Evolutionary conservation across 2,329 filamentous ascomycete species (phyloP), one percentile per base, ranked within the genome.

Genomic region (Apiospora pterosperma): DNA sequence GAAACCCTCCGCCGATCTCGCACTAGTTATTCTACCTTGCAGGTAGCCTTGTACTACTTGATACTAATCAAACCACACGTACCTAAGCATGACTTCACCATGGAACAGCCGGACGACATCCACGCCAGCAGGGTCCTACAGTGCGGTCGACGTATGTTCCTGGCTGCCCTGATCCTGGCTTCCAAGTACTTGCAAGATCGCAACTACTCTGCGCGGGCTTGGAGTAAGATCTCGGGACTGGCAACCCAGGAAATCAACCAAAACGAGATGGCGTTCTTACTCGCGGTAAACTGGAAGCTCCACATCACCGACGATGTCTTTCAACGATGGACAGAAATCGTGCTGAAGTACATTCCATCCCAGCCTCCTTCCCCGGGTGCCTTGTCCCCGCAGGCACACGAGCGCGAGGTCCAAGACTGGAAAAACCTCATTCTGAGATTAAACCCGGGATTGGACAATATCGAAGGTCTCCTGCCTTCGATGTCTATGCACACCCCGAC

Each of bases 171-270:
- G 67, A 98, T 99, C 69, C 84, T 99, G 64, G 96, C 96, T 2
- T 98, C 96, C 39, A 99, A 99, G 82, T 99, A 98, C 76, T 83
- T 99, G 59, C 96, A 99, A 79, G 96, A 99, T 76, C 90, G 95
- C 71, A 99, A 98, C 80, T 99, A 97, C 79, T 98, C 96, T 16
- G 93, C 96, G 60, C 90, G 95, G 64, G 96, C 96, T 48, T 99
- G 96, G 96, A 98, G 95, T 78, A 98, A 97, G 83, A 99, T 99
- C 71, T 98, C 96, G 21, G 96, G 96, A n/a, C 84, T 99, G 64
- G 93, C 92, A 76, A 94, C 93, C 4, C 83, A 87, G 64, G 96
- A 99, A 80, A 98, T 99, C 78, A 98, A 98, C 79, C 91, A 93
- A 74, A 98, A 98, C 77, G 96, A 99, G 80, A 90, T 96, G 77